Evolutionary conservation across 768 basidiomycete genomes (phyloP).

Genomic region (Lentinus tigrinus): DNA sequence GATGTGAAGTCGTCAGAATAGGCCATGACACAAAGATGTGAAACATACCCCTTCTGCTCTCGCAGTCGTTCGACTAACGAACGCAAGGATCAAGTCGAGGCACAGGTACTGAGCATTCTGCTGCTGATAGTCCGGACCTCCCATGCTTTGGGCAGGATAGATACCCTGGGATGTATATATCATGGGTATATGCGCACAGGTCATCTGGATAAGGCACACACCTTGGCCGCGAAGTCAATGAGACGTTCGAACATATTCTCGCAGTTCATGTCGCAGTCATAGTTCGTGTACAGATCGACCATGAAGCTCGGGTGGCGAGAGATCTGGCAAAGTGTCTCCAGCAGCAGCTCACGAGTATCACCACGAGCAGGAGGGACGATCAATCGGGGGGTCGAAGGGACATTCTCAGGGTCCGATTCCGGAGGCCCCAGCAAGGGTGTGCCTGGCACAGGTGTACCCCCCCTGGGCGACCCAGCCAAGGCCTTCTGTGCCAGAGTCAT

Average conservation of each 20-base stretch:
- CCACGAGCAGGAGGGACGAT: conserved; percentile 76
- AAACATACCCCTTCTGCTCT: conserved; percentile 51
- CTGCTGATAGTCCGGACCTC: conserved; percentile 60
- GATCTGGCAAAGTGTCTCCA: conserved; percentile 83
- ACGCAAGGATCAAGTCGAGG: conserved; percentile 82
- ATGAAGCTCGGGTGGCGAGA: conserved; percentile 86
- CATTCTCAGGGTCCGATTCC: conserved; percentile 21
- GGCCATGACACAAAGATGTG: not conserved
- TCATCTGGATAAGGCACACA: conserved; percentile 28
- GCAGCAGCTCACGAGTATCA: conserved; percentile 84
- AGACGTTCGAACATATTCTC: conserved; percentile 94
- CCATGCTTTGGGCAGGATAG: conserved; percentile 64
- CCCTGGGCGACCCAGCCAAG: conserved; percentile 21
- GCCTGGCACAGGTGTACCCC: conserved; percentile 32
- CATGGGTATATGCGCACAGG: not conserved
- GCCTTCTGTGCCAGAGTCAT: conserved; percentile 16
- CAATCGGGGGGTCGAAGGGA: conserved; percentile 42
- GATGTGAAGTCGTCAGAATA: not conserved
- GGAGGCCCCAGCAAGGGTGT: conserved; percentile 45
- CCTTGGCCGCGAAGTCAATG: conserved; percentile 85
- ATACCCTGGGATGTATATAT: conserved; percentile 65
- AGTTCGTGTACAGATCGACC: conserved; percentile 94
- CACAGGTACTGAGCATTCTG: conserved; percentile 83
- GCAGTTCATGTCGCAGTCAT: conserved; percentile 95
- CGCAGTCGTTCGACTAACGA: conserved; percentile 84